Evolutionary conservation across 805 yeast genomes (phyloP), one percentile per base, ranked within the genome.

Genomic region (Candida odintsovae): DNA sequence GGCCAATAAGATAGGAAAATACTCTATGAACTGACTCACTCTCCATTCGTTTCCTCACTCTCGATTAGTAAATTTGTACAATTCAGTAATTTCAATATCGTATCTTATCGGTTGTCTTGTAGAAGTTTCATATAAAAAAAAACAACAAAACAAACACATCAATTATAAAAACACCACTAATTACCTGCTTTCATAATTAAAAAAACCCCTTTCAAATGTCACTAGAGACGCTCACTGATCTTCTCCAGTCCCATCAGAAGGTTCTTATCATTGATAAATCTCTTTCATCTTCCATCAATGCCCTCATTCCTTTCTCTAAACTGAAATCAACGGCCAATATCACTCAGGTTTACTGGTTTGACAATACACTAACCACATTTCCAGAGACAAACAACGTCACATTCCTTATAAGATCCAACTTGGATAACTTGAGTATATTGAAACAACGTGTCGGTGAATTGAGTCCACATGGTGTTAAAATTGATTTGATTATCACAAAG

Each of bases 261-360:
- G 42, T 51, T 1, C 44, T 60, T 2, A 49, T 58, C 35, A 58
- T 60, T n/a, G 83, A 82, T 49, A 66, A 67, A 28, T 56, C 63
- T 4, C 57, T 82, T 35, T 69, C 83, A 3, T 65, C 75, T 1
- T 57, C 75, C 12, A 62, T 83, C 46, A 78, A 84, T 57, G 67
- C 67, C 33, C 64, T 82, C 31, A 73, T 81, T 12, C 77, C 83
- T 11, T 82, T 82, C 59, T 72, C 77, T 45, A 58, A 63, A 8
- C 67, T 83, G 26, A 77, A 77, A 54, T 68, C 69, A 35, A 68
- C 64, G 35, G 82, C 75, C 3, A 66, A 80, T 44, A 75, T 83
- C 42, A 69, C 67, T 28, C 67, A 66, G 42, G 69, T 78, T 5
- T 63, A 70, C 38, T 78, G 83, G 77, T 65, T 78, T 20, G 59